Evolutionary conservation across 345 rosid species (phyloP), one percentile per base, ranked within the genome.

Genomic region (rapeseed (Brassica napus)): DNA sequence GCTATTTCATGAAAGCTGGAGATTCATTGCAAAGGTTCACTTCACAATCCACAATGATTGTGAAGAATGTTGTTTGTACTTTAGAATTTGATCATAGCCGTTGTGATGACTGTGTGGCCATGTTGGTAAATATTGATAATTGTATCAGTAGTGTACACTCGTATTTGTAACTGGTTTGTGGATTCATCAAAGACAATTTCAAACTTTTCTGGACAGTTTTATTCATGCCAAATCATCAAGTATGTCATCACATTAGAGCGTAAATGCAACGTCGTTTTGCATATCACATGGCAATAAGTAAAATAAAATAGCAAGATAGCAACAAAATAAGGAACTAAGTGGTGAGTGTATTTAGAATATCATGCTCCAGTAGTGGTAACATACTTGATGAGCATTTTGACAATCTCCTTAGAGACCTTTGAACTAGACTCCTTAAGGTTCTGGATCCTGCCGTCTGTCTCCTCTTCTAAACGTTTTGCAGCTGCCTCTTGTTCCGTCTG

Each of bases 351-450:
- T 32, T 67, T 65, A 73, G 34, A 21, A 34, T 79, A 34, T 79
- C 60, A 80, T 69, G 79, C 71, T 64, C 63, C 79, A 30, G 79
- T 80, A 23, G 84, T 77, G 42, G 84, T 81, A 26, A 81, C 84
- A 72, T 81, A 77, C 75, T 77, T 68, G 26, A 15, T 69, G 59
- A 82, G 84, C 84, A 82, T 82, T 44, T 82, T 69, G 3, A 82
- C 82, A 68, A 82, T 64, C 32, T 82, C 84, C 52, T 82, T 82
- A 9, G 84, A 77, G 44, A 73, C 72, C 67, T 77, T 73, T 54
- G 82, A 77, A 44, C 79, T 18, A 61, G 82, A 77, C 0, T 64
- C 68, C 47, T 69, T 82, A 8, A 82, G 67, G 10, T 59, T 75
- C 71, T 71, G 8, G 61, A 83, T 83, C 72, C 69, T 69, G 18